These are phyloP conservation scores for Colletotrichum falcatum DNA, from an alignment of 2,329 filamentous ascomycete species.

Conservation along the genomic window DNA sequence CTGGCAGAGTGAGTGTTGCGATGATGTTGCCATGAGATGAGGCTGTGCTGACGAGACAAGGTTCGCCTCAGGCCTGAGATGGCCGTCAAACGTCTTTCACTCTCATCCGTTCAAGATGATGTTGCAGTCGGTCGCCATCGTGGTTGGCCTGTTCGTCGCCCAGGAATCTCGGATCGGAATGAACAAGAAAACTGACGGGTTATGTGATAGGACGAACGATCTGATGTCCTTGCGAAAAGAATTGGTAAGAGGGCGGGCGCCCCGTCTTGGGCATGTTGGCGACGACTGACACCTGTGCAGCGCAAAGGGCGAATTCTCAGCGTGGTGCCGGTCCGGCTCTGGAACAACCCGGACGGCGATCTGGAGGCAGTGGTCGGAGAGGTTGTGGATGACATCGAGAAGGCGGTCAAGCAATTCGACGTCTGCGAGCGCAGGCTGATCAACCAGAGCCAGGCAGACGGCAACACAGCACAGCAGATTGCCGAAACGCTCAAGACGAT, in stretches of 20 bases:
- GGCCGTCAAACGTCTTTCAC: conserved; percentile 6
- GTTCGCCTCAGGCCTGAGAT: conserved; percentile 25
- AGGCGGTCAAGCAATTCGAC: conserved; percentile 32
- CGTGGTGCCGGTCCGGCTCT: conserved; percentile 30
- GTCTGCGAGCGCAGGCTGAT: conserved; percentile 30
- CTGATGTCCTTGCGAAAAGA: conserved; percentile 37
- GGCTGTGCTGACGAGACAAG: conserved; percentile 23
- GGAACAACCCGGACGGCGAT: conserved; percentile 18
- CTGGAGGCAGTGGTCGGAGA: conserved; percentile 19
- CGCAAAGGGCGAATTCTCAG: conserved; percentile 25
- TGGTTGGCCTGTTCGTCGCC: conserved; percentile 31
- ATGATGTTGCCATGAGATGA: too few species aligned
- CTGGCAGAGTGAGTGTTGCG: conserved; percentile 33
- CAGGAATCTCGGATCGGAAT: too few species aligned
- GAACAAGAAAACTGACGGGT: neutral
- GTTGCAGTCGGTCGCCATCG: conserved; percentile 26
- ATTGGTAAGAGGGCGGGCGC: conserved; percentile 15
- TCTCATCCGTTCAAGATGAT: conserved; percentile 26
- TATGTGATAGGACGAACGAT: conserved; percentile 33
- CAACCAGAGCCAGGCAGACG: conserved; percentile 12
- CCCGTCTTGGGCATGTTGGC: too few species aligned
- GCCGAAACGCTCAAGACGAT: conserved; percentile 29
- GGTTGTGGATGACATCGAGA: conserved; percentile 30
- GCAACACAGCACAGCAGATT: conserved; percentile 22
- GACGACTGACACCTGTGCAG: conserved; percentile 19